Conservation (phyloP, 2,329 filamentous ascomycete genomes). For the Cercospora sp. region DNA sequence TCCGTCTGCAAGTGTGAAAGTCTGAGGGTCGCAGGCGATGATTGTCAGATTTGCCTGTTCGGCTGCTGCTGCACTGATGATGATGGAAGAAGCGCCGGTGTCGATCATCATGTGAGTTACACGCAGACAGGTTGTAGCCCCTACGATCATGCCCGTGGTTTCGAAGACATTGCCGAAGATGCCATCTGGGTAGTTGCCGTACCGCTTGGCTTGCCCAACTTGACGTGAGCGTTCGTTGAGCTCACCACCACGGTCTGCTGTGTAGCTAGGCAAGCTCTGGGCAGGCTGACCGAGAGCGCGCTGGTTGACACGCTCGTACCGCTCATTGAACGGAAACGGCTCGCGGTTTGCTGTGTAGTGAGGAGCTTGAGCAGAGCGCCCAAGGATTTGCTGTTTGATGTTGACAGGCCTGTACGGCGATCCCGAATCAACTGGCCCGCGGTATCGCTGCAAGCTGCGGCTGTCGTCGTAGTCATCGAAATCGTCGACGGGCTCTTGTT, state of each 20-base stretch:
- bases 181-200: not conserved
- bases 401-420: not conserved
- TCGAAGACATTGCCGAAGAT: constrained; percentile 10
- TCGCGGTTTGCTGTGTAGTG: too few relatives aligned
- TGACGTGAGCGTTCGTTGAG: not conserved
- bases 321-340: too few relatives aligned
- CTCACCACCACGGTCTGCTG: not conserved
- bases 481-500: not conserved
- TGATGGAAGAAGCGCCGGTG: constrained; percentile 9
- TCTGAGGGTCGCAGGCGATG: not conserved
- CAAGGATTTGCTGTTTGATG: not conserved
- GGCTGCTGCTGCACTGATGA: constrained; percentile 12
- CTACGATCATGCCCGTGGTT: constrained; percentile 11
- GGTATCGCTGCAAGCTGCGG: too few relatives aligned
- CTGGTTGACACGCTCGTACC: too few relatives aligned
- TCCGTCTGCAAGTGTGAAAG: constrained; percentile 2
- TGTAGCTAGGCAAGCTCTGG: too few relatives aligned
- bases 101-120: constrained; percentile 16
- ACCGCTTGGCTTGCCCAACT: not conserved
- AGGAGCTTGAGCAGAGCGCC: not conserved
- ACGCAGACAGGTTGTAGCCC: not conserved
- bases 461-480: not conserved
- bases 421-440: too few relatives aligned
- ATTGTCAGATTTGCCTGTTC: not conserved
- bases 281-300: too few relatives aligned